Conservation (phyloP, 2,329 filamentous ascomycete species). For the Pseudohalonectria lignicola region DNA sequence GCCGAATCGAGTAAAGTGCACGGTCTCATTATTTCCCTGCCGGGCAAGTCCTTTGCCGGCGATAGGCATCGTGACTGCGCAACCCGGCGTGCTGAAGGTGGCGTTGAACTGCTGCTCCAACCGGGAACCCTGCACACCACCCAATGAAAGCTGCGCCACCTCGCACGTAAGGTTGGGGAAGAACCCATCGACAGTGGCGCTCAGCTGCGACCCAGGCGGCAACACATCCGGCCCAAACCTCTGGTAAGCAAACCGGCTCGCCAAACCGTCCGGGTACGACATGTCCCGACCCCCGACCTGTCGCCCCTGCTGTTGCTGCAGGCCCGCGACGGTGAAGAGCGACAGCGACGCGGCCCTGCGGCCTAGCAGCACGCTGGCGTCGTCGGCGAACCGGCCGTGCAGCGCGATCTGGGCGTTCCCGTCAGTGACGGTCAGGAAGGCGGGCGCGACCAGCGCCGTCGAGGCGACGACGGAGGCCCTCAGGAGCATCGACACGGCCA, state of each 20-base stretch:
- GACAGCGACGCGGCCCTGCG: constrained; percentile 15
- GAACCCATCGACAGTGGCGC: constrained; percentile 23
- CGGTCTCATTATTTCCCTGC: constrained; percentile 4
- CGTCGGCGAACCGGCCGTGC: constrained; percentile 17
- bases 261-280: constrained; percentile 19
- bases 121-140: constrained; percentile 10
- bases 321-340: constrained; percentile 20
- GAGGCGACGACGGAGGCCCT: constrained; percentile 22
- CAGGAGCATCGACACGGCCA: constrained; percentile 17
- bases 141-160: constrained; percentile 14
- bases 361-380: constrained; percentile 12
- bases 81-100: constrained; percentile 13
- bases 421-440: constrained; percentile 13
- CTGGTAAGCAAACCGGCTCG: constrained; percentile 21
- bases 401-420: constrained; percentile 14
- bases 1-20: constrained; percentile 10
- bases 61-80: constrained; percentile 10
- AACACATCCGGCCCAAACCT: constrained; percentile 14
- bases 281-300: too few relatives aligned
- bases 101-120: constrained; percentile 15
- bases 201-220: constrained; percentile 12
- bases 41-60: constrained; percentile 3
- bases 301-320: constrained; percentile 16
- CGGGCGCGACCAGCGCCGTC: constrained; percentile 22
- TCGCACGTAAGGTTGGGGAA: constrained; percentile 19